Conservation (phyloP, 2,329 filamentous ascomycete species). For the Sclerotinia sclerotiorum region DNA sequence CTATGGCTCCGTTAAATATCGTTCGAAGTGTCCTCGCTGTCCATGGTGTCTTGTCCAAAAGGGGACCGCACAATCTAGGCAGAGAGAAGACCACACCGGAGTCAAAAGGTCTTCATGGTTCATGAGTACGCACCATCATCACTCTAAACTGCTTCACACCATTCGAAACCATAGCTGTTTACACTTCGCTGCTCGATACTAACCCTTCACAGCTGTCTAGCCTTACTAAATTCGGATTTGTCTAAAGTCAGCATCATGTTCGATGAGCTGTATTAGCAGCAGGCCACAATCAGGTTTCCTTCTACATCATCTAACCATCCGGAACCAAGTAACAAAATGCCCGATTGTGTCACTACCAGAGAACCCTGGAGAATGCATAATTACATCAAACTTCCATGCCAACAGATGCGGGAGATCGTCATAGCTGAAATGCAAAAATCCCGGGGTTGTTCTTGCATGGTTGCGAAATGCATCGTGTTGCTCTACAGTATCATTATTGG, state of each 20-base stretch:
- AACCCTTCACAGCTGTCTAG: no score
- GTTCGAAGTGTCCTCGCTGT: not conserved
- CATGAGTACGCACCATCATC: not conserved
- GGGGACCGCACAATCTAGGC: not conserved
- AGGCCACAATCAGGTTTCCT: not conserved
- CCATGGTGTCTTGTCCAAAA: not conserved
- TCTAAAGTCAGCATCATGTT: not conserved
- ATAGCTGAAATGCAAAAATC: constrained; percentile 8
- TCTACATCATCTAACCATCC: not conserved
- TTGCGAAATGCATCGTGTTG: not conserved
- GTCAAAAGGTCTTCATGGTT: not conserved
- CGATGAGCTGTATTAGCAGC: not conserved
- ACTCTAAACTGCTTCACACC: not conserved
- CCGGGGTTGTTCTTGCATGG: not conserved
- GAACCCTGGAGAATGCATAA: not conserved
- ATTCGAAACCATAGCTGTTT: constrained; percentile 8
- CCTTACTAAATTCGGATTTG: not conserved
- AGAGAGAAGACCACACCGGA: not conserved
- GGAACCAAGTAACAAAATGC: not conserved
- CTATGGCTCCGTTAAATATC: not conserved
- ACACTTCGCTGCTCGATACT: not conserved
- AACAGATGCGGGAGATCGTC: constrained; percentile 15
- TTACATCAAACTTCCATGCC: not conserved
- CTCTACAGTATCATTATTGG: not conserved
- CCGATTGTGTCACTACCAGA: not conserved